These are phyloP conservation scores for Boletus patriciae DNA, from an alignment of 768 basidiomycete genomes.

Conservation along the genomic window DNA sequence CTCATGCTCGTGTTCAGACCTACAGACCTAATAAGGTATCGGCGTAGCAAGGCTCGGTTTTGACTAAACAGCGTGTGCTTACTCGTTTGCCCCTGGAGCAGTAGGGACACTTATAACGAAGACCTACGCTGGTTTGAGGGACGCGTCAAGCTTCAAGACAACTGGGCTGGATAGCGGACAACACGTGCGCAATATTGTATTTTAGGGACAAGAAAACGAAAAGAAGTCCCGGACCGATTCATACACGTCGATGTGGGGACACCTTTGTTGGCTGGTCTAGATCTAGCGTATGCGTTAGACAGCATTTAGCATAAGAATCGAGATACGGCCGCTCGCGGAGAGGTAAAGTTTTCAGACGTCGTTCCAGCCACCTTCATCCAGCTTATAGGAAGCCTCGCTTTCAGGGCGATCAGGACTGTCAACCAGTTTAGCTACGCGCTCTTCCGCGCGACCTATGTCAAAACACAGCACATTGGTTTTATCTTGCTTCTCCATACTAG, in stretches of 20 bases:
- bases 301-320: neutral
- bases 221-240: neutral
- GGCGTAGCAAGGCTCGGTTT: neutral
- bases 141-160: neutral
- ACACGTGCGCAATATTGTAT: neutral
- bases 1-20: neutral
- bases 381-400: conserved; percentile 88
- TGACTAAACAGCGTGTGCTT: neutral
- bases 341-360: conserved; percentile 56
- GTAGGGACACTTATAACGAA: neutral
- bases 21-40: neutral
- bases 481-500: neutral
- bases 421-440: conserved; percentile 87
- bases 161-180: neutral
- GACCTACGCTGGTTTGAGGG: neutral
- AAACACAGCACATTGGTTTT: neutral
- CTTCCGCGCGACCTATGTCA: conserved; percentile 74
- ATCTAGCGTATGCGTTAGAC: neutral
- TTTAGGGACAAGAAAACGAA: neutral
- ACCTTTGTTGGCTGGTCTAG: neutral
- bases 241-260: neutral
- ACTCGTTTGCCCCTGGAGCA: too few species aligned
- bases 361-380: conserved; percentile 89
- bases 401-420: conserved; percentile 89
- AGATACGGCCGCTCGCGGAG: neutral